phyloP scores from a whole-genome alignment of 2,329 filamentous ascomycete species.

The Alternaria viburni region DNA sequence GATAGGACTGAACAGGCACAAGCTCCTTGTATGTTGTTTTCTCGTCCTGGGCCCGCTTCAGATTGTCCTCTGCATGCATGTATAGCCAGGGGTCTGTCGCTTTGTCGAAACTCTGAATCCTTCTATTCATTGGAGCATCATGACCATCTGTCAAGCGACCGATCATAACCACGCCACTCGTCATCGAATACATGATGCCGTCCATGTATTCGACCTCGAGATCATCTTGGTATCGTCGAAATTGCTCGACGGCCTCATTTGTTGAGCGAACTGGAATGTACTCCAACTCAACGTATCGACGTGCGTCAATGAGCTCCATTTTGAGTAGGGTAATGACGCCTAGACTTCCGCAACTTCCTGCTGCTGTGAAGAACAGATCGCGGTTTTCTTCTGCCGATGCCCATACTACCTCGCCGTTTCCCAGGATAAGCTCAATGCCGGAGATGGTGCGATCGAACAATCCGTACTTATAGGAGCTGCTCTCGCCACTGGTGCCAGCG shows the following conservation, averaged over 20 bases:
- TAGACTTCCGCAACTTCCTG: conserved; percentile 65
- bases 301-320: conserved; percentile 62
- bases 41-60: conserved; percentile 17
- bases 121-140: conserved; percentile 42
- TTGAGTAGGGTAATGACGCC: conserved; percentile 68
- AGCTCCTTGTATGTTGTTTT: conserved; percentile 42
- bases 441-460: conserved; percentile 70
- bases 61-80: conserved; percentile 61
- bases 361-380: conserved; percentile 66
- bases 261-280: conserved; percentile 63
- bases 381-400: conserved; percentile 53
- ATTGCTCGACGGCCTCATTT: conserved; percentile 56
- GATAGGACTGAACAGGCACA: conserved; percentile 59
- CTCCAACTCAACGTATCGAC: conserved; percentile 64
- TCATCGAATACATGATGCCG: conserved; percentile 67
- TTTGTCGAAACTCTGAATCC: conserved; percentile 59
- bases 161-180: conserved; percentile 64
- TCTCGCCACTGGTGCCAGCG: conserved; percentile 70
- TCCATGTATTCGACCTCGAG: conserved; percentile 69
- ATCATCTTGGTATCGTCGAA: conserved; percentile 55
- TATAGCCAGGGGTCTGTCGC: conserved; percentile 76
- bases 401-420: conserved; percentile 61
- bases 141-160: conserved; percentile 62
- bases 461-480: conserved; percentile 69
- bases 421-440: conserved; percentile 68